A percentile compares a stretch with the other conserved stretches of the same genome.
Evolutionary conservation across 129 eudicot species (phyloP).

Genomic region (sunflower (Helianthus annuus)): HanXRQr2.0-SUNRISE NC_035434.2:46429269-46429768

Average conservation of each 20-base stretch:
- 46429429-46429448: constrained; percentile 55
- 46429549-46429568: constrained; percentile 90
- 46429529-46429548: constrained; percentile 76
- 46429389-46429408: constrained; percentile 67
- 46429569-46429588: constrained; percentile 69
- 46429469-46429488: constrained; percentile 79
- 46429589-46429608: constrained; percentile 69
- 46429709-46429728: neutral
- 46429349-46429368: constrained; percentile 60
- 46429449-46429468: constrained; percentile 64
- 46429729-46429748: neutral
- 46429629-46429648: neutral
- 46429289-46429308: constrained; percentile 60
- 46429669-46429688: too few relatives aligned
- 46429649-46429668: neutral
- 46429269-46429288: constrained; percentile 35
- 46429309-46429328: constrained; percentile 58
- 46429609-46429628: neutral
- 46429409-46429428: constrained; percentile 51
- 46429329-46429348: constrained; percentile 55
- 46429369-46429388: constrained; percentile 71
- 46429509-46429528: constrained; percentile 59
- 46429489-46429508: constrained; percentile 76
- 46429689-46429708: too few relatives aligned
- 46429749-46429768: neutral